A percentile compares a stretch with the other conserved stretches of the same genome.
phyloP scores from a whole-genome alignment of 2,329 filamentous ascomycete species.

The Beauveria sp. region DNA sequence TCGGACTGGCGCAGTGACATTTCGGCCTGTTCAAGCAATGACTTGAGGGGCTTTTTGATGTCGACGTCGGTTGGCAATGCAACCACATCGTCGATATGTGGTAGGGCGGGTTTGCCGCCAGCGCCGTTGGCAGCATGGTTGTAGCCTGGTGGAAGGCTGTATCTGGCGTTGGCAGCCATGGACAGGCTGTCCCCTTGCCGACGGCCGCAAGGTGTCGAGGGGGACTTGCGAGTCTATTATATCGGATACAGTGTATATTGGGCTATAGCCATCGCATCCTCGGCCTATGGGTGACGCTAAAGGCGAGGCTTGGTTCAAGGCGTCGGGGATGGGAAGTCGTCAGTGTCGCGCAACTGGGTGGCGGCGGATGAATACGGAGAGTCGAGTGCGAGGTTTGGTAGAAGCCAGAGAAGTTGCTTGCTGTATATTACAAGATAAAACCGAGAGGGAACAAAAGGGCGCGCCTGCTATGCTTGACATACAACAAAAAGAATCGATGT shows the following conservation, averaged over 20 bases:
- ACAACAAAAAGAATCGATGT: not conserved
- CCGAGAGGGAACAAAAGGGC: not conserved
- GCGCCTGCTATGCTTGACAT: not conserved
- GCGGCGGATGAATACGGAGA: not conserved
- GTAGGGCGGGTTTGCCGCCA: conserved; percentile 28
- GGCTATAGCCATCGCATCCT: not conserved
- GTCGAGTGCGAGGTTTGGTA: not conserved
- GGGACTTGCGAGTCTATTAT: not conserved
- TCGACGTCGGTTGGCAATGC: conserved; percentile 39
- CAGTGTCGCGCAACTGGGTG: not conserved
- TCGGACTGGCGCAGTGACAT: conserved; percentile 51
- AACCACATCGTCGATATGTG: conserved; percentile 47
- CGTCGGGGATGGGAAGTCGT: not conserved
- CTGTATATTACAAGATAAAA: not conserved
- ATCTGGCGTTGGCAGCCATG: conserved; percentile 25
- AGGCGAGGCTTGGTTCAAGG: not conserved
- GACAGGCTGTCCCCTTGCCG: conserved; percentile 19
- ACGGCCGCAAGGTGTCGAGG: conserved; percentile 8
- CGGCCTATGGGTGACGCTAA: not conserved
- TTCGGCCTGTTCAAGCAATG: conserved; percentile 46
- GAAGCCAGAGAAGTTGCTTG: not conserved
- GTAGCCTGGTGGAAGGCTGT: conserved; percentile 22
- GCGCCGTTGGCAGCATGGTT: conserved; percentile 2
- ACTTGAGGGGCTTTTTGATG: conserved; percentile 42
- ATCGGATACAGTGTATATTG: not conserved